Base-by-base conservation (phyloP, 139 green algal species). In the Spirogloea muscicola region DNA sequence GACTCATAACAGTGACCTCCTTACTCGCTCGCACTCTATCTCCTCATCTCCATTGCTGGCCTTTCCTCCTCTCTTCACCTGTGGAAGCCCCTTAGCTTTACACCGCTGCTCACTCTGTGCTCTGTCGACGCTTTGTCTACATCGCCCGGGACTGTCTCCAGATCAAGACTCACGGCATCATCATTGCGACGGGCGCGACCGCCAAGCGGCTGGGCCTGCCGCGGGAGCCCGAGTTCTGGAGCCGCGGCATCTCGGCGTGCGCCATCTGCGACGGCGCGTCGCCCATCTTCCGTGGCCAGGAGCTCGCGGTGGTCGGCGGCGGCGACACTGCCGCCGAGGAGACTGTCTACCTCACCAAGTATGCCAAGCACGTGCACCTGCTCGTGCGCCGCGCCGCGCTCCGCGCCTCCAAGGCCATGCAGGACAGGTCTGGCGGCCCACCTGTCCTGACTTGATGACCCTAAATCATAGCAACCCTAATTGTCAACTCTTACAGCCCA, bases 331-430 rank as follows among this genome's bases (percentile, higher is more conserved):
- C 94, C 3, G 85, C 84, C 2, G 94, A 98, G 81, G 94, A 98
- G 80, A 91, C 94, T 0, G 60, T 97, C 13, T 98, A 98, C 85
- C 85, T 99, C 1, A 98, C 93, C 38, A 99, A 98, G 83, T 99
- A 98, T 67, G 88, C 77, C 39, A 89, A 64, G 27, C 89, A 95
- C 80, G 91, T 98, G 68, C 94, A 98, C 78, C 73, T 98, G 78
- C 81, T 98, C 57, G 94, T 98, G 57, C 83, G 94, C 18, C 84
- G 88, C 7, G 64, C 75, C 3, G 42, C 74, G 51, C 87, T 98
- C 89, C 82, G 91, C 1, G 94, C 94, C 25, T 89, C 70, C 78
- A 92, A 92, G 68, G 87, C 94, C 6, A 98, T 98, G 94, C 81
- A 85, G 51, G 75, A 82, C 55, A 68, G 39, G 75, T 79, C 25